phyloP scores from a whole-genome alignment of 805 yeast genomes.

The Pichia manshurica region DNA sequence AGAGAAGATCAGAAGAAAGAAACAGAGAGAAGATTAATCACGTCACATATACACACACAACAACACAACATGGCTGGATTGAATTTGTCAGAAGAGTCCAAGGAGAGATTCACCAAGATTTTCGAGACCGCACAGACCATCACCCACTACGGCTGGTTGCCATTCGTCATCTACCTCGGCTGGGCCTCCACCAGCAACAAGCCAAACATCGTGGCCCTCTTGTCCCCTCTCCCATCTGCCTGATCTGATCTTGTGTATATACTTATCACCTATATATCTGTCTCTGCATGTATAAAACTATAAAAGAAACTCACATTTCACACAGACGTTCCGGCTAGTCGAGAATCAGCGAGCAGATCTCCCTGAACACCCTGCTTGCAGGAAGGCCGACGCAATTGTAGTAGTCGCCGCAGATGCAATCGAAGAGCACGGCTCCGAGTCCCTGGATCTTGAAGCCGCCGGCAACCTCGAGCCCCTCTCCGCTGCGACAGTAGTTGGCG shows the following conservation, averaged over 20 bases:
- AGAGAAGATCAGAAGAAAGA: background rate
- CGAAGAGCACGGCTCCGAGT: slow-evolving; percentile 58
- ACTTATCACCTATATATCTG: background rate
- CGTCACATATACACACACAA: background rate
- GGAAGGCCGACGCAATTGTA: slow-evolving; percentile 89
- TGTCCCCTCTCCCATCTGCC: slow-evolving; percentile 77
- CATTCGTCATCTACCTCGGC: slow-evolving; percentile 87
- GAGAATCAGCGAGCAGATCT: slow-evolving; percentile 8
- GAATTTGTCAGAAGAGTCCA: slow-evolving; percentile 42
- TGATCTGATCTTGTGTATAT: slow-evolving; percentile 24
- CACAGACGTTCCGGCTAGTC: too few species aligned
- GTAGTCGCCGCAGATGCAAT: slow-evolving; percentile 69
- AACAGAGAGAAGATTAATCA: background rate
- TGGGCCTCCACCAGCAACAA: slow-evolving; percentile 77
- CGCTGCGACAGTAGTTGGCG: slow-evolving; percentile 54
- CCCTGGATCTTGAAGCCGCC: slow-evolving; percentile 91
- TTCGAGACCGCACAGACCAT: slow-evolving; percentile 78
- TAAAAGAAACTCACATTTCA: too few species aligned
- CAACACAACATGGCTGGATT: slow-evolving; percentile 33
- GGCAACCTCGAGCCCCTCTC: slow-evolving; percentile 78
- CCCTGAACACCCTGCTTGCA: slow-evolving; percentile 44
- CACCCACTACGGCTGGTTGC: slow-evolving; percentile 96
- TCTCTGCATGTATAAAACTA: background rate
- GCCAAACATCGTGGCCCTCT: slow-evolving; percentile 71
- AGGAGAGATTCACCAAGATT: slow-evolving; percentile 82